A percentile compares a stretch with the other conserved stretches of the same genome.
Conservation (phyloP, 2,329 filamentous ascomycete genomes). For the Venturia asperata region DNA sequence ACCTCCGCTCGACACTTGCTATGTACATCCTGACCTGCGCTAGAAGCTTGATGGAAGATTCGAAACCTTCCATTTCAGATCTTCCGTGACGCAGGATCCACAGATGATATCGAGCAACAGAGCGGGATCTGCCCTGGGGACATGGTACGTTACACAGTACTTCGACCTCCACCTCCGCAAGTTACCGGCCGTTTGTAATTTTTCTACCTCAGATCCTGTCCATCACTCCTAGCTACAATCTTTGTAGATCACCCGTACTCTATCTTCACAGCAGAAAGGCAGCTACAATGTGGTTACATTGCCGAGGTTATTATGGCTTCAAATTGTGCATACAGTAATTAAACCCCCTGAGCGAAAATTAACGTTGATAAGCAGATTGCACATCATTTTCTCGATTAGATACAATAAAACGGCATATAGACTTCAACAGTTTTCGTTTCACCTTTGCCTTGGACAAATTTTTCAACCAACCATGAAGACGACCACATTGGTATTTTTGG, state of each 20-base stretch:
- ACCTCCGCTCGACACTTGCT: not conserved
- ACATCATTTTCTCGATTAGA: too few species aligned
- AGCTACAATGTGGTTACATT: too few species aligned
- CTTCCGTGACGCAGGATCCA: not conserved
- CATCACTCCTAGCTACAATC: not conserved
- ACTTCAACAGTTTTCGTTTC: too few species aligned
- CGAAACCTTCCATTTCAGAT: not conserved
- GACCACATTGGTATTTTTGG: too few species aligned
- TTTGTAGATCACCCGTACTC: not conserved
- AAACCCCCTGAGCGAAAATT: too few species aligned
- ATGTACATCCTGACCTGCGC: not conserved
- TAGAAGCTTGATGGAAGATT: not conserved
- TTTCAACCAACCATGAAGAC: too few species aligned
- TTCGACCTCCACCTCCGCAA: not conserved
- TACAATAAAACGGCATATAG: too few species aligned
- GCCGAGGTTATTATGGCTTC: too few species aligned
- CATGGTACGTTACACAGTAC: not conserved
- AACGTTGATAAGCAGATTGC: too few species aligned
- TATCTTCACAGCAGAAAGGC: not conserved
- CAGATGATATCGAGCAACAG: not conserved
- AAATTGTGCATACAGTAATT: too few species aligned
- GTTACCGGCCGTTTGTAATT: not conserved
- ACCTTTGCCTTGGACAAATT: too few species aligned
- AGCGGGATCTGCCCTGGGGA: not conserved
- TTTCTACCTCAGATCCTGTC: not conserved